These are phyloP conservation scores for Coffea eugenioides DNA, from an alignment of 257 asterid species.

Conservation along the genomic window DNA sequence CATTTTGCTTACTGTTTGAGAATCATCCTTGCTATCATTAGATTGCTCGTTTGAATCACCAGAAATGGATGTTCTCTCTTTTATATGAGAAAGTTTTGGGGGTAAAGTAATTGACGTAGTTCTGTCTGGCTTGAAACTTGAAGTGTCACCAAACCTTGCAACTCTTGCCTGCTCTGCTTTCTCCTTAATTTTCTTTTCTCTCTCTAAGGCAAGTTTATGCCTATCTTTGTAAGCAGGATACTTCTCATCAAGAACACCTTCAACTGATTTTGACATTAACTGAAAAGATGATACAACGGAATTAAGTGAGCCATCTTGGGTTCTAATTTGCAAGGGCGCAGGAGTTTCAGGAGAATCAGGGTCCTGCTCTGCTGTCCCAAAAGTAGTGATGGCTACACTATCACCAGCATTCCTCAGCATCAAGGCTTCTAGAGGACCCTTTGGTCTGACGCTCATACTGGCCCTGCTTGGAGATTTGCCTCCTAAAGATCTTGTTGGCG, in stretches of 20 bases:
- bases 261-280: conserved; percentile 89
- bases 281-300: conserved; percentile 73
- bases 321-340: conserved; percentile 24
- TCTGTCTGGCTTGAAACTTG: conserved; percentile 36
- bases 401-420: conserved; percentile 88
- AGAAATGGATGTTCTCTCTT: conserved; percentile 60
- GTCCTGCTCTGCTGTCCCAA: conserved; percentile 66
- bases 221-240: conserved; percentile 88
- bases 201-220: conserved; percentile 86
- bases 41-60: conserved; percentile 53
- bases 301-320: conserved; percentile 45
- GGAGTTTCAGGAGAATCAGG: conserved; percentile 58
- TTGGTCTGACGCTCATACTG: conserved; percentile 44
- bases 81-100: conserved; percentile 68
- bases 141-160: conserved; percentile 63
- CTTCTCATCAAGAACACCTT: conserved; percentile 80
- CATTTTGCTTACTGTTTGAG: conserved; percentile 71
- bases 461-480: conserved; percentile 67
- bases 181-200: conserved; percentile 79
- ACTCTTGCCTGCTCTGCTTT: conserved; percentile 89
- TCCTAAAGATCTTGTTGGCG: conserved; percentile 74
- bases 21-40: conserved; percentile 42
- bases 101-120: conserved; percentile 48
- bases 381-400: conserved; percentile 64
- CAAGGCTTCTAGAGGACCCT: conserved; percentile 82